phyloP scores from a whole-genome alignment of 257 asterid genomes.

The Nicotiana otophora region DNA sequence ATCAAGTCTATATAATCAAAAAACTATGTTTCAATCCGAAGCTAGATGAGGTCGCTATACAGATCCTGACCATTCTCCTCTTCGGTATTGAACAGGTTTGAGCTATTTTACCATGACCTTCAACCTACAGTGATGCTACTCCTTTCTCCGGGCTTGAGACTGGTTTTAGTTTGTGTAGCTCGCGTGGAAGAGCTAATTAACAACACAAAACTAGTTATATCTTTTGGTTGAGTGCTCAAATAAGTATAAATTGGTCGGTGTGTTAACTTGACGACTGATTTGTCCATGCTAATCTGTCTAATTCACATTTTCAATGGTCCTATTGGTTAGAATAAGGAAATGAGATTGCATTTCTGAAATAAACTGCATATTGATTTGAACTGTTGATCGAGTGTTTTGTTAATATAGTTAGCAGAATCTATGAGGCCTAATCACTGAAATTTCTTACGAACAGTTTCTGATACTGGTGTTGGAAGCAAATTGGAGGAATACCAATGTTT shows the following conservation, averaged over 20 bases:
- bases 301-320: background rate
- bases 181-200: background rate
- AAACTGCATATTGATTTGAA: background rate
- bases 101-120: background rate
- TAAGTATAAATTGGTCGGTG: background rate
- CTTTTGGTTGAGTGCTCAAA: background rate
- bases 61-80: background rate
- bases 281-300: background rate
- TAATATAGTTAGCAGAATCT: background rate
- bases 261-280: background rate
- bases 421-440: conserved; percentile 5
- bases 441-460: conserved; percentile 59
- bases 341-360: background rate
- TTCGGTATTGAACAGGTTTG: background rate
- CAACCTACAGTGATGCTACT: background rate
- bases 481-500: conserved; percentile 55
- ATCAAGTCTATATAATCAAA: background rate
- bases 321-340: background rate
- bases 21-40: background rate
- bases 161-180: background rate
- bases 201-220: background rate
- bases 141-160: background rate
- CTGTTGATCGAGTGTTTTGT: background rate
- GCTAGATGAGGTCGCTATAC: background rate
- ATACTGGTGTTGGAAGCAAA: conserved; percentile 66